Base-by-base conservation (phyloP, 1,284 basidiomycete species). In the Ceratorhiza oryzae-sativae region DNA sequence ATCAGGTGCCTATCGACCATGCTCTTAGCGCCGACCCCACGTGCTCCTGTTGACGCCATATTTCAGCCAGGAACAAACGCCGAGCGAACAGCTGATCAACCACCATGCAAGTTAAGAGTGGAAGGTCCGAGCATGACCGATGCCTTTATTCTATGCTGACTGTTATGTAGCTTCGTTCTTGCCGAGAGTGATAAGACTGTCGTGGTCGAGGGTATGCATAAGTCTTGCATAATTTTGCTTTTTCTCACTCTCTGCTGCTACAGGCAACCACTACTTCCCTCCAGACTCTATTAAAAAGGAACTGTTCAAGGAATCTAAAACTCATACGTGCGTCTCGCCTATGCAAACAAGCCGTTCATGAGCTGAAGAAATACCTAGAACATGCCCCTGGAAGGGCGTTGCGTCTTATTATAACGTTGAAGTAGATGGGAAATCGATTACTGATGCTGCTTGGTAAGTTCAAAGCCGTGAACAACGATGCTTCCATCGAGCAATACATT, bases 391-490 rank as follows among this genome's bases (percentile, higher is more conserved):
- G 67, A 70, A 70, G 23, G 67, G 67, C 8, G 42, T 58, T 20
- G 89, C 90, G 1, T 82, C 85, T 1, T 90, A 90, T 76, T 90
- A 89, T 76, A 82, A 85, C 73, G 85, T 82, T 20, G 79, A 80
- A 0, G 79, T 89, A 15, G 80, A 82, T 41, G 87, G 85, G 45
- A 82, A 83, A 30, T 77, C 73, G 0, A 78, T 87, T 12, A 82
- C 83, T 15, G 88, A 91, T 74, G 78, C 87, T 39, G 88, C 89
- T 65, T 90, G 90, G 89, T 86, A 73, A 75, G 84, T 77, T 3
- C 27, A 32, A 41, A 32, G 13, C 34, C 9, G 27, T 30, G 51
- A 27, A 27, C 4, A 8, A 65, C n/a, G 53, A 55, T 36, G 48
- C n/a, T 61, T 32, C 6, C 49, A 6, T 34, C 49, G 15, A 70